Conservation (phyloP, 805 yeast species). For the Helenozyma baotianmanensis region DNA sequence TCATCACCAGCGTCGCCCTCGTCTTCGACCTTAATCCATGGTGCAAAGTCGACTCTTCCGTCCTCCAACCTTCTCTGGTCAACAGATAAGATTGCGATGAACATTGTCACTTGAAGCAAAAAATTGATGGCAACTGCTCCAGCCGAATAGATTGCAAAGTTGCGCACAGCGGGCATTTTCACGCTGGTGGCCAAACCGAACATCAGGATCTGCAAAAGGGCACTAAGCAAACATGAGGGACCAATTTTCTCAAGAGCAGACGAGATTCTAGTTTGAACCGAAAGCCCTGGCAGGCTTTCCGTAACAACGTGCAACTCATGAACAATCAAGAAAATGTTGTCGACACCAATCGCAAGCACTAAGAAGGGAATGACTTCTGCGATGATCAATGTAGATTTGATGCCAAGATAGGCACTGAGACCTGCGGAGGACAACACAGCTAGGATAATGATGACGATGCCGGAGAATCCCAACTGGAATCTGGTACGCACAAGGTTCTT, state of each 20-base stretch:
- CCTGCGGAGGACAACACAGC: slow-evolving; percentile 86
- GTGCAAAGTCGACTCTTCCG: slow-evolving; percentile 56
- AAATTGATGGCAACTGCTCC: slow-evolving; percentile 79
- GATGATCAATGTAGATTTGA: slow-evolving; percentile 84
- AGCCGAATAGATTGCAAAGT: slow-evolving; percentile 88
- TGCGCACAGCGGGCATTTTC: slow-evolving; percentile 93
- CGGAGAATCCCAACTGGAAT: slow-evolving; percentile 75
- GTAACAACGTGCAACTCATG: slow-evolving; percentile 67
- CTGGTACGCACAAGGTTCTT: slow-evolving; percentile 48
- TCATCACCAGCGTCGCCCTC: slow-evolving; percentile 4
- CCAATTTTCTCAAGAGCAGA: slow-evolving; percentile 70
- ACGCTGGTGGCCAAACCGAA: slow-evolving; percentile 76
- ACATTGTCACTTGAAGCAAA: slow-evolving; percentile 72
- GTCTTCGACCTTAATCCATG: slow-evolving; percentile 41
- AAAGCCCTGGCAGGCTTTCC: slow-evolving; percentile 17
- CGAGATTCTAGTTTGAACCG: slow-evolving; percentile 32
- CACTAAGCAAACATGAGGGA: slow-evolving; percentile 78
- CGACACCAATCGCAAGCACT: slow-evolving; percentile 93
- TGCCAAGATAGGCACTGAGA: slow-evolving; percentile 64
- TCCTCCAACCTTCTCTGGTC: slow-evolving; percentile 62
- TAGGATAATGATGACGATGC: slow-evolving; percentile 72
- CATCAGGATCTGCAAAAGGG: slow-evolving; percentile 73
- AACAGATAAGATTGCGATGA: slow-evolving; percentile 64
- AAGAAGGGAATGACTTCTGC: slow-evolving; percentile 96
- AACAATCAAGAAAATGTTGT: slow-evolving; percentile 81